phyloP scores from a whole-genome alignment of 2,329 filamentous ascomycete species.

The Exserohilum rostratum region DNA sequence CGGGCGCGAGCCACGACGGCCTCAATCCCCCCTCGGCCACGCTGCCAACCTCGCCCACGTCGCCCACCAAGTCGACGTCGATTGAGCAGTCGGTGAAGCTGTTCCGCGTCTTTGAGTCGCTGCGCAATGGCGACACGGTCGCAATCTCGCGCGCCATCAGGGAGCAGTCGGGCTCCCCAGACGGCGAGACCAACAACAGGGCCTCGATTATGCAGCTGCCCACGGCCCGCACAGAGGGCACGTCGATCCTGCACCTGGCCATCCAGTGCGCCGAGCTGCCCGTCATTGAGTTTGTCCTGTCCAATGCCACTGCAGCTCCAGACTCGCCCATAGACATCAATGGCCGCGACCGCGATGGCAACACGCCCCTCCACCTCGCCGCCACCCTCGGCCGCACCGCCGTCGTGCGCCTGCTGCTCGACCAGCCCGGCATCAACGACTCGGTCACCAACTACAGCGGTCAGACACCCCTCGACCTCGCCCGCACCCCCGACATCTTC shows the following conservation, averaged over 20 bases:
- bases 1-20: conserved; percentile 19
- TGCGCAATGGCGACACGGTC: conserved; percentile 87
- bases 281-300: conserved; percentile 93
- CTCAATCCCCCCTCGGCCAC: conserved; percentile 27
- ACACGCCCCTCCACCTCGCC: conserved; percentile 89
- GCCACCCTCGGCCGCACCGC: conserved; percentile 79
- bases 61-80: conserved; percentile 49
- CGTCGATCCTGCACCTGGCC: conserved; percentile 88
- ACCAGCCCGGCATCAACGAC: conserved; percentile 85
- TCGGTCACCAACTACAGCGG: conserved; percentile 83
- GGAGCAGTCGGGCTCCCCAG: conserved; percentile 58
- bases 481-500: conserved; percentile 92
- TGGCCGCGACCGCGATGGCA: conserved; percentile 88
- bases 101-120: conserved; percentile 90
- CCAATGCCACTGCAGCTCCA: conserved; percentile 55
- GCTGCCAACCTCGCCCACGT: conserved; percentile 27
- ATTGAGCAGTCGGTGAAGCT: conserved; percentile 94
- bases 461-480: conserved; percentile 84
- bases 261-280: conserved; percentile 93
- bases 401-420: conserved; percentile 82
- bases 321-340: conserved; percentile 82
- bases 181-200: conserved; percentile 59
- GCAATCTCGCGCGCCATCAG: conserved; percentile 86
- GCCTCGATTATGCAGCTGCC: conserved; percentile 52
- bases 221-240: conserved; percentile 68